A percentile compares a stretch with the other conserved stretches of the same genome.
Evolutionary conservation across 2,329 filamentous ascomycete species (phyloP).

Genomic region (Ascochyta viciae-villosae): DNA sequence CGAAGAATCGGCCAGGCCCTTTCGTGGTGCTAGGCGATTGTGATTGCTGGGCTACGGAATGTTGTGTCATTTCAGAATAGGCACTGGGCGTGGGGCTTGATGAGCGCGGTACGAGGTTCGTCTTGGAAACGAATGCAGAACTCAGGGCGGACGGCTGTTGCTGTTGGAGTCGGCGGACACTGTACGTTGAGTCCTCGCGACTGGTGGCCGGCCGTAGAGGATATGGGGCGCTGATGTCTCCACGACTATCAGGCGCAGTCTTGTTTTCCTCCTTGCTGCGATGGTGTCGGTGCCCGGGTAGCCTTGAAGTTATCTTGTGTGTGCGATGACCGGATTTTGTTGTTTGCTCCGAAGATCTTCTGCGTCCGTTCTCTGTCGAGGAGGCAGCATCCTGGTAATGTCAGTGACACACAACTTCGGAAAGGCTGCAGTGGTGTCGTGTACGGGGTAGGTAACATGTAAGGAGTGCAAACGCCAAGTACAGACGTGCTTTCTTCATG

Average conservation of each 20-base stretch:
- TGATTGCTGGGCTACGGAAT: conserved; percentile 57
- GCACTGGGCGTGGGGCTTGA: conserved; percentile 83
- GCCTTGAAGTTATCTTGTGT: conserved; percentile 63
- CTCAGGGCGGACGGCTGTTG: conserved; percentile 52
- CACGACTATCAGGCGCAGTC: conserved; percentile 35
- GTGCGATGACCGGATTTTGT: conserved; percentile 63
- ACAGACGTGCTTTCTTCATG: not conserved
- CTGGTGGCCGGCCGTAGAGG: conserved; percentile 75
- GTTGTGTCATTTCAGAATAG: conserved; percentile 65
- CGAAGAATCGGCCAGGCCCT: conserved; percentile 59
- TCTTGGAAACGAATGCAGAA: conserved; percentile 59
- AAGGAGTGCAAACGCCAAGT: not conserved
- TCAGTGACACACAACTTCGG: conserved; percentile 20
- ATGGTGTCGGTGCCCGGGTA: conserved; percentile 70
- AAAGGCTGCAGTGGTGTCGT: not conserved
- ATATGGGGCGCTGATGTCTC: conserved; percentile 54
- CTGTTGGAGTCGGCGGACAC: conserved; percentile 56
- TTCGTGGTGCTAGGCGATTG: conserved; percentile 63
- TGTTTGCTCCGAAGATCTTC: conserved; percentile 45
- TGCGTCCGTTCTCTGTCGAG: conserved; percentile 44
- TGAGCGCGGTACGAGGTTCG: conserved; percentile 66
- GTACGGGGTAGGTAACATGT: not conserved
- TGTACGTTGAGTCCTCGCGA: conserved; percentile 73
- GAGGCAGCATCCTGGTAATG: conserved; percentile 34
- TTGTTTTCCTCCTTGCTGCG: conserved; percentile 66